phyloP scores from a whole-genome alignment of 2,329 filamentous ascomycete species.

The Fusarium sambucinum region DNA sequence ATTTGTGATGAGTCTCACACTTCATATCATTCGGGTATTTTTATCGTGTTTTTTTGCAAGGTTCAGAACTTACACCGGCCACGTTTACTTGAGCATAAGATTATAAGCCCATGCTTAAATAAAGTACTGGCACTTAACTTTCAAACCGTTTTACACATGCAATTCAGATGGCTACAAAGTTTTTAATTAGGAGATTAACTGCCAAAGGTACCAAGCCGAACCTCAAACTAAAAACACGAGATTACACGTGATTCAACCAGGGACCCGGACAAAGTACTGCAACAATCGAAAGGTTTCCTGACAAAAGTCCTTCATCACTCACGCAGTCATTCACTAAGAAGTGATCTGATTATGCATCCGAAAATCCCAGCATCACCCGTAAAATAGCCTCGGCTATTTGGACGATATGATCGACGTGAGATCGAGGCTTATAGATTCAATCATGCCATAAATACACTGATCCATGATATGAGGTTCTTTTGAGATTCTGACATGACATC shows the following conservation, averaged over 20 bases:
- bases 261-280: not conserved
- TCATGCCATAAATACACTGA: slow-evolving; percentile 16
- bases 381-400: slow-evolving; percentile 3
- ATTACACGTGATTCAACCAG: not conserved
- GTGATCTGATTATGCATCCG: not conserved
- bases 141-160: not conserved
- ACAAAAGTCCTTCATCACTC: slow-evolving; percentile 4
- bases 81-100: not conserved
- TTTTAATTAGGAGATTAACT: not conserved
- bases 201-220: not conserved
- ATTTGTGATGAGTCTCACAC: not conserved
- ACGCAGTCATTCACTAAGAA: not conserved
- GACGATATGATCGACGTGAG: not conserved
- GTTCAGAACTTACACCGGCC: not conserved
- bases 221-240: not conserved
- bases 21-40: not conserved
- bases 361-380: slow-evolving; percentile 5
- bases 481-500: slow-evolving; percentile 31
- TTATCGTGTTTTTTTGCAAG: too few relatives aligned
- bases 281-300: slow-evolving; percentile 4
- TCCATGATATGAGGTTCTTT: slow-evolving; percentile 42
- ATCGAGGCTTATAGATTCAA: slow-evolving; percentile 11
- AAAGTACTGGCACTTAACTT: not conserved
- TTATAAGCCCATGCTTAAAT: too few relatives aligned
- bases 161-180: not conserved